A percentile compares a stretch with the other conserved stretches of the same genome.
Conservation (phyloP, 192 early-diverging fungal genomes). For the Backusella liffmaniae region DNA sequence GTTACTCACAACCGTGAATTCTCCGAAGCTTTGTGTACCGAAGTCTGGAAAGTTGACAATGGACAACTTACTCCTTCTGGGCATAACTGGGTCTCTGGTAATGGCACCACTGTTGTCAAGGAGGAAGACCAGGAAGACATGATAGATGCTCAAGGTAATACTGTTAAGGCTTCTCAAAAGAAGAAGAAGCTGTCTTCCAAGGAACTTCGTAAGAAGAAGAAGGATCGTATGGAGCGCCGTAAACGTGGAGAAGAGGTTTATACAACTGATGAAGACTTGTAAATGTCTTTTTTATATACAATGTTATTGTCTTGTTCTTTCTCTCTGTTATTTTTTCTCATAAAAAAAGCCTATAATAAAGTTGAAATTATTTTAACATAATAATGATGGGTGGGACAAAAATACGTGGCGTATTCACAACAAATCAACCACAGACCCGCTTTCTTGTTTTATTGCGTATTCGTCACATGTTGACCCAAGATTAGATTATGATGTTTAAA, state of each 20-base stretch:
- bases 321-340: not conserved
- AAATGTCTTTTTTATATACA: not conserved
- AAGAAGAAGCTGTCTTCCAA: constrained; percentile 50
- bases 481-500: not conserved
- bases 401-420: not conserved
- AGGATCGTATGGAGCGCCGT: constrained; percentile 53
- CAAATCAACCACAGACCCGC: not conserved
- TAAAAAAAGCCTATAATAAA: not conserved
- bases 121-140: constrained; percentile 51
- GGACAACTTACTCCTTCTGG: constrained; percentile 51
- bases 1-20: constrained; percentile 86
- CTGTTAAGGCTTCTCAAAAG: constrained; percentile 62
- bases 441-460: constrained; percentile 5
- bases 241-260: constrained; percentile 55
- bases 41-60: constrained; percentile 72
- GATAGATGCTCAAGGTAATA: constrained; percentile 74
- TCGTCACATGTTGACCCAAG: constrained; percentile 1
- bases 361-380: not conserved
- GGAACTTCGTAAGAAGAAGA: constrained; percentile 55
- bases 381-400: not conserved
- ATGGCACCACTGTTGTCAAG: constrained; percentile 43
- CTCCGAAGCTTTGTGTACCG: constrained; percentile 65
- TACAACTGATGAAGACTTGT: constrained; percentile 13
- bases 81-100: constrained; percentile 53
- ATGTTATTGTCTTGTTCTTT: not conserved